A percentile compares a stretch with the other conserved stretches of the same genome.
phyloP scores from a whole-genome alignment of 2,329 filamentous ascomycete genomes.

The Nigrograna mackinnonii region DNA sequence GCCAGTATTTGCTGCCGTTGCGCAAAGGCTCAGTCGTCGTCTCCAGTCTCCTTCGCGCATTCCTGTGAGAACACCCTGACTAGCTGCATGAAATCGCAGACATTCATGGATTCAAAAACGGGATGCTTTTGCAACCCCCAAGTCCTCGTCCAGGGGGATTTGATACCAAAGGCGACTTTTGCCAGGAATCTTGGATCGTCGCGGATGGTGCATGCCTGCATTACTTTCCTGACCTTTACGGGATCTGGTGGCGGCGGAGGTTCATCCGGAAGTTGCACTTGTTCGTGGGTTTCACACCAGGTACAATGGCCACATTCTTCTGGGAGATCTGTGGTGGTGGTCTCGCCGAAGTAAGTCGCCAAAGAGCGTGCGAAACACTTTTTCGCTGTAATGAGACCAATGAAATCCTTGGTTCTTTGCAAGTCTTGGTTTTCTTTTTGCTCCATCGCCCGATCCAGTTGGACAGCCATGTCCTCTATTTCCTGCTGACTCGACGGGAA shows the following conservation, averaged over 20 bases:
- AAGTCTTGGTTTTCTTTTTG: constrained; percentile 59
- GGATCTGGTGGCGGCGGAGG: constrained; percentile 45
- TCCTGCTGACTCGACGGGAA: constrained; percentile 50
- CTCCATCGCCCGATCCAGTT: constrained; percentile 56
- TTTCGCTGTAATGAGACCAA: constrained; percentile 56
- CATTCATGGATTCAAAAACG: constrained; percentile 58
- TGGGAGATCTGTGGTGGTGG: constrained; percentile 44
- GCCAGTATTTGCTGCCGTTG: no score
- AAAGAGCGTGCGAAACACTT: constrained; percentile 58
- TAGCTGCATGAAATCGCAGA: constrained; percentile 52
- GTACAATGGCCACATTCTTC: constrained; percentile 61
- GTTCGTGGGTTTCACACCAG: constrained; percentile 42
- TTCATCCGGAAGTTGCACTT: constrained; percentile 42
- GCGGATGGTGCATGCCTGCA: constrained; percentile 50
- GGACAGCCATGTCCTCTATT: constrained; percentile 49
- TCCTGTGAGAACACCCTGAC: not conserved
- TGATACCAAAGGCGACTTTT: constrained; percentile 64
- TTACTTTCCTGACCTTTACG: constrained; percentile 46
- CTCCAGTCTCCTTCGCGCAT: not conserved
- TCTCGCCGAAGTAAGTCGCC: constrained; percentile 62
- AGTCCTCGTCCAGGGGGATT: constrained; percentile 57
- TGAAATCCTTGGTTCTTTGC: constrained; percentile 53
- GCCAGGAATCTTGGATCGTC: constrained; percentile 65
- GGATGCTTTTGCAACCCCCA: constrained; percentile 51
- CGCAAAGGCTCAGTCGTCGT: no score